These are phyloP conservation scores for Carex cristatella DNA, from an alignment of 176 grass and related monocot species.

Conservation along the genomic window DNA sequence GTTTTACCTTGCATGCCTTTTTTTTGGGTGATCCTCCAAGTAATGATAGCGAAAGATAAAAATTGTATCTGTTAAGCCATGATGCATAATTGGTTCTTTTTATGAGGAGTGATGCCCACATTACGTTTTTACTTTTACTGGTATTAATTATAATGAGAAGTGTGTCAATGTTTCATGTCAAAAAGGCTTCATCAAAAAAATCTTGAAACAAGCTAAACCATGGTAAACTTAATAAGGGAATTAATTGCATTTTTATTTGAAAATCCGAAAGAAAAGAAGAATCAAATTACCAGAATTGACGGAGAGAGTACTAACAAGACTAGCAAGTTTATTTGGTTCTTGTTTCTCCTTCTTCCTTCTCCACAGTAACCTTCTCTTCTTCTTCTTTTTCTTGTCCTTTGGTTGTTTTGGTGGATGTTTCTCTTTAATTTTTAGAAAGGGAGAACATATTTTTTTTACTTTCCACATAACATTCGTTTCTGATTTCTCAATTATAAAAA, in stretches of 20 bases:
- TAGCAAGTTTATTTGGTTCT: conserved; percentile 15
- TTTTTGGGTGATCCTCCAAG: not conserved
- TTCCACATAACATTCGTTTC: not conserved
- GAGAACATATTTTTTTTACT: not conserved
- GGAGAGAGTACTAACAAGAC: conserved; percentile 58
- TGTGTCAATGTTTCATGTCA: not conserved
- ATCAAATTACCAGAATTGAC: conserved; percentile 38
- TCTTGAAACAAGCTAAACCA: not conserved
- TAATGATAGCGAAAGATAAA: not conserved
- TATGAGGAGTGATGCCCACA: not conserved
- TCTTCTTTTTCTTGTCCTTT: conserved; percentile 34
- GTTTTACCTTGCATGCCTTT: not conserved
- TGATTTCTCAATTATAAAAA: not conserved
- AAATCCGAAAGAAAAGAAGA: not conserved
- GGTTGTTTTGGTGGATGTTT: conserved; percentile 22
- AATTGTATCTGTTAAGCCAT: not conserved
- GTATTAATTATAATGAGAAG: not conserved
- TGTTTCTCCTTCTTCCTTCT: conserved; percentile 40
- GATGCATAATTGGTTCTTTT: not conserved
- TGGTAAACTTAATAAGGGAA: not conserved
- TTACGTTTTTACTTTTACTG: not conserved
- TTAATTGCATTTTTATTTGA: not conserved
- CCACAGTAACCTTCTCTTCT: conserved; percentile 42
- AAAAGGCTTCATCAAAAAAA: not conserved
- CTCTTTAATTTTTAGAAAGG: not conserved